Conservation (phyloP, 805 yeast genomes). For the Diddensiella santjacobensis region DNA sequence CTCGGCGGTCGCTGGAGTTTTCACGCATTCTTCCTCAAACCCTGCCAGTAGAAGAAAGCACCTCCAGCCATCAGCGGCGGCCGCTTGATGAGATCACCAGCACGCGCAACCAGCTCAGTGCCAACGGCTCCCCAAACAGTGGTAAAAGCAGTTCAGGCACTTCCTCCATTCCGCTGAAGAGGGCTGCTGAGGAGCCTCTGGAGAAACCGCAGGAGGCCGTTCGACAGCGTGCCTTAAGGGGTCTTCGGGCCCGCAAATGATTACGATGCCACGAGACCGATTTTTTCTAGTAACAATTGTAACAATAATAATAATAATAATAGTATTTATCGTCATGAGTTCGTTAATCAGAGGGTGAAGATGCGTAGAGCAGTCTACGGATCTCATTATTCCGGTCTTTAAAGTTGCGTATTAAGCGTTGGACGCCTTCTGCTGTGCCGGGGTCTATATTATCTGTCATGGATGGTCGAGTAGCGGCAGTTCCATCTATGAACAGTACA, state of each 20-base stretch:
- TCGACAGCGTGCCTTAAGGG: not conserved
- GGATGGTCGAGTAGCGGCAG: not conserved
- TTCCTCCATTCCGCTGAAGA: slow-evolving; percentile 4
- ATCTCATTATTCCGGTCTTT: slow-evolving; percentile 20
- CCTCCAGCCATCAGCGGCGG: not conserved
- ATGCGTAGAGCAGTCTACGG: slow-evolving; percentile 2
- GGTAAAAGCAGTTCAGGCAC: not conserved
- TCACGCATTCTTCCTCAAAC: slow-evolving; percentile 17
- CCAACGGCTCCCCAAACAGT: not conserved
- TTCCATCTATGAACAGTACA: slow-evolving; percentile 12
- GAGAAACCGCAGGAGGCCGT: not conserved
- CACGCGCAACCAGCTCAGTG: not conserved
- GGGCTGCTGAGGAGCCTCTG: not conserved
- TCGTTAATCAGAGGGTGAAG: slow-evolving; percentile 1
- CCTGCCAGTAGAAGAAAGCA: not conserved
- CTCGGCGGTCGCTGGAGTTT: slow-evolving; percentile 11
- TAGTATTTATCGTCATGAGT: not conserved
- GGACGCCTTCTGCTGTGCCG: slow-evolving; percentile 7
- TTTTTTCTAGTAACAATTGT: not conserved
- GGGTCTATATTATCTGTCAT: not conserved
- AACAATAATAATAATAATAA: not conserved
- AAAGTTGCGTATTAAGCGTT: slow-evolving; percentile 15
- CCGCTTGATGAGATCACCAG: not conserved
- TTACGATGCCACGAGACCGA: too few species aligned
- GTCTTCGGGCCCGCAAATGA: too few species aligned